Percentiles rank a stretch among this genome's conserved stretches.
These are phyloP conservation scores for Ceratobasidium sp. DNA, from an alignment of 1,284 basidiomycete species.

Conservation along the genomic window DNA sequence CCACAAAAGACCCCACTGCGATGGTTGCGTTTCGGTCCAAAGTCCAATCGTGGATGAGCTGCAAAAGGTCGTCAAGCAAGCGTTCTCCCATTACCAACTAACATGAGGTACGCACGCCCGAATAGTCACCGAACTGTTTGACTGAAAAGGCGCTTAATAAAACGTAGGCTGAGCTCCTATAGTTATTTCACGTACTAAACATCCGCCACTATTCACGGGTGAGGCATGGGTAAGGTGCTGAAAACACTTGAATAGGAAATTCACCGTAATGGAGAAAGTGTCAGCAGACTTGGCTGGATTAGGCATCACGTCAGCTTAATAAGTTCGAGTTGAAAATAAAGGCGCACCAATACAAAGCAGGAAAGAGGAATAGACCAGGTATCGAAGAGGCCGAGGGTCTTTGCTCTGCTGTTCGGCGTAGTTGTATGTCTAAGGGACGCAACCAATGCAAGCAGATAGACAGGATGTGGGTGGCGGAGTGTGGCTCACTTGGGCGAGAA, in stretches of 20 bases:
- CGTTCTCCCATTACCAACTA: neutral
- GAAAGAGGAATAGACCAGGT: slow-evolving; percentile 19
- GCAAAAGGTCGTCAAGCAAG: neutral
- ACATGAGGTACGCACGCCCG: slow-evolving; percentile 4
- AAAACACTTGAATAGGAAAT: neutral
- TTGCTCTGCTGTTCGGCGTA: slow-evolving; percentile 19
- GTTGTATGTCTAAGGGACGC: slow-evolving; percentile 7
- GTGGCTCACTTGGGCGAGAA: slow-evolving; percentile 20
- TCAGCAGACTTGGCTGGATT: slow-evolving; percentile 20
- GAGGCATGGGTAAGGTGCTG: neutral
- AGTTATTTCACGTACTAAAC: slow-evolving; percentile 15
- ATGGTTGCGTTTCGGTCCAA: slow-evolving; percentile 24
- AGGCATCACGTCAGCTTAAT: neutral
- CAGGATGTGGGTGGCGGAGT: neutral
- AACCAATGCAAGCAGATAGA: no score
- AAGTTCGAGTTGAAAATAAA: neutral
- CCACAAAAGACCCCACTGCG: slow-evolving; percentile 28
- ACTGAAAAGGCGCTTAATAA: slow-evolving; percentile 14
- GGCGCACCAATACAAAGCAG: slow-evolving; percentile 22
- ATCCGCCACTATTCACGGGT: slow-evolving; percentile 17
- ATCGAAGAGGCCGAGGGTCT: slow-evolving; percentile 5
- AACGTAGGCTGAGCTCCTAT: neutral
- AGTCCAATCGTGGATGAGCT: slow-evolving; percentile 9
- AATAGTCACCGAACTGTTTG: slow-evolving; percentile 32
- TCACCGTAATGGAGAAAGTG: slow-evolving; percentile 3